Percentiles rank a stretch among this genome's conserved stretches.
Conservation (phyloP, 352 stramenopile species). For the Globisporangium cederbergense region DNA sequence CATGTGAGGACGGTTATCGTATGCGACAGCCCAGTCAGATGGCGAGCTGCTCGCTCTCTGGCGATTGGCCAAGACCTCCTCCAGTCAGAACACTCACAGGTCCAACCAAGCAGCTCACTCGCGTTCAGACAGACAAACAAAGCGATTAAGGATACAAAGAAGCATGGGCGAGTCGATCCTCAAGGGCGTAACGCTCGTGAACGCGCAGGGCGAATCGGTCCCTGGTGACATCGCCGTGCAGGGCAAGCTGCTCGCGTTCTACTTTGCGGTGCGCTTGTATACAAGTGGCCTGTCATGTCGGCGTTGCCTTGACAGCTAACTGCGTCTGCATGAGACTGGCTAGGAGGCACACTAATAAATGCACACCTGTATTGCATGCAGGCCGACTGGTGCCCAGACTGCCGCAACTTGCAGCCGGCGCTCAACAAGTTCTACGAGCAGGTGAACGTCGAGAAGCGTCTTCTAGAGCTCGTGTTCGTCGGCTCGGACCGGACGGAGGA, state of each 20-base stretch:
- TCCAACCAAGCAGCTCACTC: not conserved
- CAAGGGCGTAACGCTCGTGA: conserved; percentile 50
- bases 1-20: not conserved
- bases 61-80: conserved; percentile 7
- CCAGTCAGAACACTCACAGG: not conserved
- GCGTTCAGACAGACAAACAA: not conserved
- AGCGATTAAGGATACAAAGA: not conserved
- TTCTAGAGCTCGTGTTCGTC: conserved; percentile 78
- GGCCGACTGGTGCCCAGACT: conserved; percentile 85
- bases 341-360: no score
- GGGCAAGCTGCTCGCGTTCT: conserved; percentile 64
- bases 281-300: no score
- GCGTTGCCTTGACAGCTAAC: not conserved
- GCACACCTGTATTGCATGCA: conserved; percentile 13
- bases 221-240: conserved; percentile 41
- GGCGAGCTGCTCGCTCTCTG: not conserved
- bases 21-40: conserved; percentile 2
- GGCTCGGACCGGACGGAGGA: conserved; percentile 57
- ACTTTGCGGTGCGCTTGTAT: conserved; percentile 53
- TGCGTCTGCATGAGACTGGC: not conserved
- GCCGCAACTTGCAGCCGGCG: conserved; percentile 66
- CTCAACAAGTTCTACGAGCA: conserved; percentile 74
- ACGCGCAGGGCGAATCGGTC: conserved; percentile 47
- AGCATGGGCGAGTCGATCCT: conserved; percentile 31
- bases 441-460: conserved; percentile 32